Evolutionary conservation across 805 yeast species (phyloP), one percentile per base, ranked within the genome.

Genomic region (Pichia kluyveri): DNA sequence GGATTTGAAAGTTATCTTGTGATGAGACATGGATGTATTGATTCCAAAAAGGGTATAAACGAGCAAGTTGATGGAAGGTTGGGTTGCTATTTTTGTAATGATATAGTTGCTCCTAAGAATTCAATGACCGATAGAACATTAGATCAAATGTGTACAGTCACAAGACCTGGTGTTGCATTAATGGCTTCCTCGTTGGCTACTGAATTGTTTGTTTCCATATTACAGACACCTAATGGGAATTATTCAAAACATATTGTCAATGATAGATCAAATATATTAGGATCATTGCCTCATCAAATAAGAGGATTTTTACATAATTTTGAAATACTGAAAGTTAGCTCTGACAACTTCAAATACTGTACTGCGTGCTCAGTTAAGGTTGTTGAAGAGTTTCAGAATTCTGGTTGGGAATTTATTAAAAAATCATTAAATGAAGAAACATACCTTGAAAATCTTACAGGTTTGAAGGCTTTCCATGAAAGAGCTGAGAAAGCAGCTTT

Each of bases 81-180:
- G 40, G 99, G 99, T 0, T 93, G 99, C 63, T 93, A 93, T 66
- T 93, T 84, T 64, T 93, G 99, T 65, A 87, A 88, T 61, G 99
- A 93, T 61, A 90, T 93, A 9, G 88, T 88, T 45, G 98, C 97
- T 0, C 99, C 99, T 0, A 71, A 80, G 2, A 96, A 93, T 61
- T 83, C 95, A 49, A 67, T 87, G n/a, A 73, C 86, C 0, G 95
- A 89, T 59, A 72, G 96, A 45, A 86, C 97, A 0, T 69, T 93
- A 48, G 99, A 93, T 66, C 98, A 93, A 65, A 93, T 93, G 97
- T 93, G 99, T 60, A 93, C 99, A 0, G 99, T 93, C 1, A 93
- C 99, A 0, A 72, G 99, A 39, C 98, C 99, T 0, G 99, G 99
- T 0, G 90, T 85, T 1, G 96, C 99, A 0, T 68, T 85, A 57